Evolutionary conservation across 805 yeast genomes (phyloP), one percentile per base, ranked within the genome.

Genomic region (Tetrapisispora phaffii): DNA sequence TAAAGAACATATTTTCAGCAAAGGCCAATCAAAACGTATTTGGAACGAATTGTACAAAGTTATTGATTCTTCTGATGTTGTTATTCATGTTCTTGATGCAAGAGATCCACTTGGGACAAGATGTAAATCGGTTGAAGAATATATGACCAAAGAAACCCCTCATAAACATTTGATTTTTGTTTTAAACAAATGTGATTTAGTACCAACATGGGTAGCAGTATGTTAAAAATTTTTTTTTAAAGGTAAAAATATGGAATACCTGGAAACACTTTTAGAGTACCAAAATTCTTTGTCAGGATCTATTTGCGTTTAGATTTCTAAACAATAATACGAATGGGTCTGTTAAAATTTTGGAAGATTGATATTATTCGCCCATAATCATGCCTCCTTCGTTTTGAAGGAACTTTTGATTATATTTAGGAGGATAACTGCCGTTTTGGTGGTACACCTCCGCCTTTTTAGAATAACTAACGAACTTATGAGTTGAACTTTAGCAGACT

Each of bases 161-260:
- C 98, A 93, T 64, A 90, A 90, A 69, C 98, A 93, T 73, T 74
- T 90, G 71, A 83, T 90, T 54, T 89, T 83, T 63, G 96, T 93
- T 46, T 71, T 90, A 68, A 90, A 90, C 77, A 90, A 90, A 75
- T 89, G 97, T 77, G 98, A 90, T 73, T 79, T 90, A 60, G 96
- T 90, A 43, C 98, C 98, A 52, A 90, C 96, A 39, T 90, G 97
- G 97, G 97, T 87, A 60, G 97, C 97, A 59, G 97, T 89, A 87
- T 77, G 97, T 88, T 46, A 49, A 31, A 45, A 38, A 44, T 48
- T 44, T 46, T 37, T 40, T 24, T 39, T 41, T 46, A 44, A n/a
- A n/a, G n/a, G n/a, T n/a, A n/a, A n/a, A n/a, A n/a, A n/a, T n/a
- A n/a, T n/a, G n/a, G n/a, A n/a, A n/a, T n/a, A 36, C 24, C 17